Percentiles rank a stretch among this genome's conserved stretches.
Conservation (phyloP, 2,329 filamentous ascomycete species). For the Seiridium unicorne region DNA sequence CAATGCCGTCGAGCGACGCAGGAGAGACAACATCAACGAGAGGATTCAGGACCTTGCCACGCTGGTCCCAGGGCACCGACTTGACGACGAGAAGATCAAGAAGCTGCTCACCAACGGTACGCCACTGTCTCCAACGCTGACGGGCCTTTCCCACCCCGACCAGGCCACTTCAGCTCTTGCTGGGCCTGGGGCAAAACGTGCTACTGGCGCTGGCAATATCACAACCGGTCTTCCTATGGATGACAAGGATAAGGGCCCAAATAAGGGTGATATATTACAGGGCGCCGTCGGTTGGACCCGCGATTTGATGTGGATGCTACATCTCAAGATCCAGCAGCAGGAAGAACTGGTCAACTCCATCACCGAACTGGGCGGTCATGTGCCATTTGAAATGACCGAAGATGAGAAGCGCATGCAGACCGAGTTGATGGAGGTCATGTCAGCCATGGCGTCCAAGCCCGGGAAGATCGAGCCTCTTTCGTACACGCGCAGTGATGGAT, state of each 20-base stretch:
- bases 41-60: slow-evolving; percentile 95
- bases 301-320: slow-evolving; percentile 95
- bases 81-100: slow-evolving; percentile 95
- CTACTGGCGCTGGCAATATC: slow-evolving; percentile 77
- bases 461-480: slow-evolving; percentile 77
- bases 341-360: slow-evolving; percentile 80
- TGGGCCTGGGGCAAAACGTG: slow-evolving; percentile 78
- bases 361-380: slow-evolving; percentile 67
- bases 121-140: slow-evolving; percentile 79
- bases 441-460: not conserved
- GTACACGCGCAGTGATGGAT: slow-evolving; percentile 81
- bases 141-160: slow-evolving; percentile 65
- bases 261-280: slow-evolving; percentile 98
- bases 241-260: slow-evolving; percentile 97
- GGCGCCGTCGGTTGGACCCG: slow-evolving; percentile 96
- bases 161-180: slow-evolving; percentile 85
- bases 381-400: slow-evolving; percentile 81
- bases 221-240: slow-evolving; percentile 90
- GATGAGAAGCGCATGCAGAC: slow-evolving; percentile 95
- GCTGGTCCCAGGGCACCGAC: slow-evolving; percentile 84
- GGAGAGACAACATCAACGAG: slow-evolving; percentile 98
- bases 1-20: slow-evolving; percentile 91
- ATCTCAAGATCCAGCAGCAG: slow-evolving; percentile 85
- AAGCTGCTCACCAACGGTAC: slow-evolving; percentile 94
- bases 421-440: slow-evolving; percentile 81